Evolutionary conservation across 192 early-diverging fungal genomes (phyloP).

Genomic region (Coemansia sp.): DNA sequence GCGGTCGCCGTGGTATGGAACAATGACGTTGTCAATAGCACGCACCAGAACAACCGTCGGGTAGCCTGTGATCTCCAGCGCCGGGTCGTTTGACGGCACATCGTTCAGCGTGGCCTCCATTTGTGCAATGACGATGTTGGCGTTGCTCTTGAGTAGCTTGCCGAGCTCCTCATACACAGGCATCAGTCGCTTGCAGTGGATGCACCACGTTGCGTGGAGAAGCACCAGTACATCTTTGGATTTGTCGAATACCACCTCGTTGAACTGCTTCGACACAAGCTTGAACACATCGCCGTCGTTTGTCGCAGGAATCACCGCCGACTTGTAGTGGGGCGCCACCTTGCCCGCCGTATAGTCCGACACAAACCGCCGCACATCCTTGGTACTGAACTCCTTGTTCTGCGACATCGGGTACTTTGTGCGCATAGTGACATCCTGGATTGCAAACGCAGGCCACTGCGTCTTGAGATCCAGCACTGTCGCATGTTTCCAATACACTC

Average conservation of each 20-base stretch:
- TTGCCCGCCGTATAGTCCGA: slow-evolving; percentile 63
- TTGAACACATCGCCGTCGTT: slow-evolving; percentile 87
- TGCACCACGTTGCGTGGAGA: slow-evolving; percentile 88
- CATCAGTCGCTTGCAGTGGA: slow-evolving; percentile 75
- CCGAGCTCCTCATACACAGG: slow-evolving; percentile 83
- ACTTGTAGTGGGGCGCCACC: slow-evolving; percentile 74
- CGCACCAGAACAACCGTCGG: slow-evolving; percentile 93
- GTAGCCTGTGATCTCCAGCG: slow-evolving; percentile 81
- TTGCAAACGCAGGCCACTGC: slow-evolving; percentile 90
- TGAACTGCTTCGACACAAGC: slow-evolving; percentile 81
- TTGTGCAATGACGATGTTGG: slow-evolving; percentile 74
- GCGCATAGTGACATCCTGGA: slow-evolving; percentile 70
- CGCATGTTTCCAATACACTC: slow-evolving; percentile 80
- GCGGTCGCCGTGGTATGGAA: slow-evolving; percentile 83
- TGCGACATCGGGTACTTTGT: slow-evolving; percentile 84
- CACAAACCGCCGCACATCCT: slow-evolving; percentile 62
- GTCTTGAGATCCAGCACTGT: slow-evolving; percentile 79
- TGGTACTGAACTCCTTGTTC: slow-evolving; percentile 59
- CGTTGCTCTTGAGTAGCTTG: slow-evolving; percentile 49
- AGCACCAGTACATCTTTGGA: slow-evolving; percentile 89
- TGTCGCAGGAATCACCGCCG: slow-evolving; percentile 69
- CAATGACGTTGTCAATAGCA: slow-evolving; percentile 71
- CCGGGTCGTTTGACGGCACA: slow-evolving; percentile 63
- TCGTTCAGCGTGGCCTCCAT: slow-evolving; percentile 95
- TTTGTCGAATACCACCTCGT: slow-evolving; percentile 79